Evolutionary conservation across 192 early-diverging fungal genomes (phyloP).

Genomic region (Podochytrium sp.): DNA sequence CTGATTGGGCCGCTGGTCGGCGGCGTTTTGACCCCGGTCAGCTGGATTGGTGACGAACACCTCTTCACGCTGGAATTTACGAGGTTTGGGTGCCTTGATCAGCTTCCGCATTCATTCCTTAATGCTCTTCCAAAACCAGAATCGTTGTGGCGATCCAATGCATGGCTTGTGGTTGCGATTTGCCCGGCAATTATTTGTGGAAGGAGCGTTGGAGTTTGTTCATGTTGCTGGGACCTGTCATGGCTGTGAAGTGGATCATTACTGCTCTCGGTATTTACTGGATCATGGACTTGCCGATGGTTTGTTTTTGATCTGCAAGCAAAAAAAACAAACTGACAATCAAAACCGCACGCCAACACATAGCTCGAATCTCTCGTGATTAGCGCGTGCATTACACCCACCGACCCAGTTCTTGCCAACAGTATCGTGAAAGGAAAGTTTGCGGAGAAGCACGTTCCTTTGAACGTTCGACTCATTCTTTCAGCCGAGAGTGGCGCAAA

Average conservation of each 20-base stretch:
- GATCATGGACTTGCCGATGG: conserved; percentile 20
- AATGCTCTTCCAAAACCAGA: not conserved
- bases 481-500: conserved; percentile 74
- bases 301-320: too few species aligned
- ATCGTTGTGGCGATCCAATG: conserved; percentile 78
- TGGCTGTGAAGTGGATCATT: conserved; percentile 80
- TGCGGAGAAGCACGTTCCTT: conserved; percentile 86
- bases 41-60: conserved; percentile 52
- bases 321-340: too few species aligned
- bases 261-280: conserved; percentile 66
- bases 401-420: conserved; percentile 94
- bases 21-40: conserved; percentile 70
- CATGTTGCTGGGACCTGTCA: conserved; percentile 80
- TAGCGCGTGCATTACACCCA: conserved; percentile 84
- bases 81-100: conserved; percentile 79
- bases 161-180: conserved; percentile 81
- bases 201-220: conserved; percentile 69
- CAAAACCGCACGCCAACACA: too few species aligned
- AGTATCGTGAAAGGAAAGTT: conserved; percentile 93
- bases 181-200: conserved; percentile 75
- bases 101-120: not conserved
- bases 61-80: conserved; percentile 72
- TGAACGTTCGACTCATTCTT: conserved; percentile 45
- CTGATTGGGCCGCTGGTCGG: conserved; percentile 77
- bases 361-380: conserved; percentile 69